Evolutionary conservation across 345 rosid species (phyloP).

Genomic region (Laguncularia racemosa): DNA sequence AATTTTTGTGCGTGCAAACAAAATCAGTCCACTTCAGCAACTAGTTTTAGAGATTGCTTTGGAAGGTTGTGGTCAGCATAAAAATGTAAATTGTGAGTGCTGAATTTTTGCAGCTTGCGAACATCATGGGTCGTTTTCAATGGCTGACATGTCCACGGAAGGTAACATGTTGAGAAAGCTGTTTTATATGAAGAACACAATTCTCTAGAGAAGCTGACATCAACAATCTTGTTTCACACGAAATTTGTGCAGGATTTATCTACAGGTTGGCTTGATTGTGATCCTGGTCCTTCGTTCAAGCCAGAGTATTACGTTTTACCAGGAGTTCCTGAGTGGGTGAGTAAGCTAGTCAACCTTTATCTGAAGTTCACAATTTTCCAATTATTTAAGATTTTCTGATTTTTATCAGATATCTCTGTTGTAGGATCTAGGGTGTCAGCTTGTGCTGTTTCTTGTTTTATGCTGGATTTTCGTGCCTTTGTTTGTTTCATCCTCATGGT

Average conservation of each 20-base stretch:
- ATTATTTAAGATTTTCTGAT: background rate
- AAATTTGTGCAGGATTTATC: conserved; percentile 63
- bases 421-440: background rate
- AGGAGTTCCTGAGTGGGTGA: conserved; percentile 60
- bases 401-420: background rate
- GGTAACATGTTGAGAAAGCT: conserved; percentile 34
- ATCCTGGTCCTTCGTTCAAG: conserved; percentile 87
- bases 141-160: conserved; percentile 97
- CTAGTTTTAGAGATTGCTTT: too few relatives aligned
- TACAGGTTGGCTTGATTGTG: conserved; percentile 92
- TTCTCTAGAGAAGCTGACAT: conserved; percentile 8
- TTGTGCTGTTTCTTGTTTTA: too few relatives aligned
- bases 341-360: conserved; percentile 2
- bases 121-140: conserved; percentile 76
- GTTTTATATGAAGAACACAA: conserved; percentile 8
- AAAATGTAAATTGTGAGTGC: background rate
- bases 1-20: too few relatives aligned
- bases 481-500: too few relatives aligned
- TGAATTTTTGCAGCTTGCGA: conserved; percentile 66
- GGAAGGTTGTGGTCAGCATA: too few relatives aligned
- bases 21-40: too few relatives aligned
- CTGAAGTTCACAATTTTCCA: background rate
- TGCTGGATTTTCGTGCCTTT: too few relatives aligned
- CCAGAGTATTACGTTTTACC: conserved; percentile 63
- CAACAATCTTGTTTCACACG: background rate